Percentiles rank a stretch among this genome's conserved stretches.
These are phyloP conservation scores for Globisporangium apiculatum DNA, from an alignment of 352 stramenopile species.

Conservation along the genomic window DNA sequence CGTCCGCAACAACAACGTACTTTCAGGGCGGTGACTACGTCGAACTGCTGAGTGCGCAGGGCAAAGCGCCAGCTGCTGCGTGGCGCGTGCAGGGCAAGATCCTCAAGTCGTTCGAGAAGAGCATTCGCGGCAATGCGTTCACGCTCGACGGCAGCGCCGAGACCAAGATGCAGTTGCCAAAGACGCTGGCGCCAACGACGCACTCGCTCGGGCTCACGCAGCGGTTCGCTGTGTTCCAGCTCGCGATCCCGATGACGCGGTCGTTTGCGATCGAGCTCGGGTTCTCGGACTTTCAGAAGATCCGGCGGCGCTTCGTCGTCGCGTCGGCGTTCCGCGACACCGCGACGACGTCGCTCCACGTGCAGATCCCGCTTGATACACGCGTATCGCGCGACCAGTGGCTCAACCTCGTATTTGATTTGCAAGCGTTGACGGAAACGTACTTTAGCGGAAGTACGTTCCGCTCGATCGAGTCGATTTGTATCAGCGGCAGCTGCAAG, in stretches of 20 bases:
- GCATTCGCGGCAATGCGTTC: conserved; percentile 71
- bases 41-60: conserved; percentile 75
- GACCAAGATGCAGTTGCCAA: conserved; percentile 80
- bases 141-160: conserved; percentile 65
- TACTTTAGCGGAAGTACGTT: conserved; percentile 49
- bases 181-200: conserved; percentile 19
- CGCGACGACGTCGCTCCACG: conserved; percentile 41
- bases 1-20: conserved; percentile 21
- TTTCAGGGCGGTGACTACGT: conserved; percentile 80
- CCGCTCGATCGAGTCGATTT: conserved; percentile 74
- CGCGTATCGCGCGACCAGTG: conserved; percentile 55
- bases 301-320: conserved; percentile 63
- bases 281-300: conserved; percentile 70
- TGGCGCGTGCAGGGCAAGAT: conserved; percentile 81
- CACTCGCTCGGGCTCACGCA: conserved; percentile 56
- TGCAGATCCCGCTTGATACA: conserved; percentile 53
- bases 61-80: conserved; percentile 50
- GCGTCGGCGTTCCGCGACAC: conserved; percentile 75
- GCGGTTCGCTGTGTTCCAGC: conserved; percentile 66
- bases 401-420: conserved; percentile 76
- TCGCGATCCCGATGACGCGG: conserved; percentile 49
- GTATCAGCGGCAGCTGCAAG: conserved; percentile 59
- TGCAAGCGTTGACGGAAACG: conserved; percentile 48
- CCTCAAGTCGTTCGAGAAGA: conserved; percentile 73
- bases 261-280: conserved; percentile 76